Percentiles rank a stretch among this genome's conserved stretches.
Evolutionary conservation across 192 early-diverging fungal genomes (phyloP).

Genomic region (Coemansia sp.): DNA sequence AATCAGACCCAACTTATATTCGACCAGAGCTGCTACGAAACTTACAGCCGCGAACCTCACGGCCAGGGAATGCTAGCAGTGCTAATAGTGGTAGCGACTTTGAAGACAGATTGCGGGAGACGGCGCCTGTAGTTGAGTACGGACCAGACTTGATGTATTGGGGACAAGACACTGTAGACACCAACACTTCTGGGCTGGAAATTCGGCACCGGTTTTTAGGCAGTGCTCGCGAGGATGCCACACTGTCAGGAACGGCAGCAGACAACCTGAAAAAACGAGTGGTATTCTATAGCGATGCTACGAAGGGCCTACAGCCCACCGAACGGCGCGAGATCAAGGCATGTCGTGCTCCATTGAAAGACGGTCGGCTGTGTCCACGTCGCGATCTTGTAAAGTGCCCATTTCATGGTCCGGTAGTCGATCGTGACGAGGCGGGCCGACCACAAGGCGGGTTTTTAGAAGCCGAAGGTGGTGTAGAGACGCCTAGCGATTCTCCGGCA

Average conservation of each 20-base stretch:
- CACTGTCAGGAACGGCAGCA: constrained; percentile 55
- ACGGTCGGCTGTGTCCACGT: constrained; percentile 61
- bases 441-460: constrained; percentile 5
- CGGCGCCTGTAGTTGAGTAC: constrained; percentile 65
- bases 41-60: not conserved
- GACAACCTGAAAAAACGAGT: constrained; percentile 59
- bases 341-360: constrained; percentile 62
- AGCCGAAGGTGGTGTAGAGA: not conserved
- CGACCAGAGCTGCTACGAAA: constrained; percentile 12
- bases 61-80: not conserved
- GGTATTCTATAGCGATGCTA: constrained; percentile 47
- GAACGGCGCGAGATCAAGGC: constrained; percentile 52
- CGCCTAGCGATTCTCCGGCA: not conserved
- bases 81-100: constrained; percentile 27
- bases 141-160: constrained; percentile 68
- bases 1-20: constrained; percentile 25
- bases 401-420: constrained; percentile 61
- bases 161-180: constrained; percentile 58
- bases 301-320: not conserved
- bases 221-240: constrained; percentile 59
- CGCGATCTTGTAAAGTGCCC: constrained; percentile 67
- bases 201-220: constrained; percentile 65
- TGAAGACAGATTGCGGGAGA: constrained; percentile 52
- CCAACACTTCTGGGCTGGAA: constrained; percentile 58
- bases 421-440: constrained; percentile 57